These are phyloP conservation scores for Solanum commersonii DNA, from an alignment of 257 asterid genomes.

Conservation along the genomic window DNA sequence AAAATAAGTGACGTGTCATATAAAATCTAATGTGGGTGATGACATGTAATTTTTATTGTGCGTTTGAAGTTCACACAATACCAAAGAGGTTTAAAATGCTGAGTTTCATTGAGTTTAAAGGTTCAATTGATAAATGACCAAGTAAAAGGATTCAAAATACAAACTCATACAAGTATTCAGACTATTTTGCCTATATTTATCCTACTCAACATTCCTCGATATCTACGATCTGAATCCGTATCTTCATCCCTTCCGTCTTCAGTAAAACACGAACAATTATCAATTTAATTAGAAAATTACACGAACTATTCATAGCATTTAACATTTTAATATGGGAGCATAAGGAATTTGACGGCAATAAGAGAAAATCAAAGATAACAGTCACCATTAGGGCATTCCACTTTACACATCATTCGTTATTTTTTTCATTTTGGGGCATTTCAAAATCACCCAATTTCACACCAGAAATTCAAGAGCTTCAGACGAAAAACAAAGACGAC, in stretches of 20 bases:
- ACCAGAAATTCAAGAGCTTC: not conserved
- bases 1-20: too few species aligned
- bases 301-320: not conserved
- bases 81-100: too few species aligned
- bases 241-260: not conserved
- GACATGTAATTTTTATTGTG: too few species aligned
- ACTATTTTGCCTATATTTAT: too few species aligned
- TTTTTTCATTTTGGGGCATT: too few species aligned
- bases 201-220: too few species aligned
- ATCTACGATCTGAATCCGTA: not conserved
- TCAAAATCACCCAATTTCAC: not conserved
- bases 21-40: too few species aligned
- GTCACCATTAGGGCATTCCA: not conserved
- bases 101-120: too few species aligned
- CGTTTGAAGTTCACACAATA: too few species aligned
- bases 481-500: not conserved
- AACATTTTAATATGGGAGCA: not conserved
- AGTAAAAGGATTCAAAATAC: too few species aligned
- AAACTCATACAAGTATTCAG: too few species aligned
- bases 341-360: not conserved
- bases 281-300: not conserved
- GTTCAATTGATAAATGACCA: too few species aligned
- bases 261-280: not conserved
- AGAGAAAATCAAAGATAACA: not conserved
- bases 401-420: not conserved